A percentile compares a stretch with the other conserved stretches of the same genome.
phyloP scores from a whole-genome alignment of 1,284 basidiomycete genomes.

The Earliella scabrosa region DNA sequence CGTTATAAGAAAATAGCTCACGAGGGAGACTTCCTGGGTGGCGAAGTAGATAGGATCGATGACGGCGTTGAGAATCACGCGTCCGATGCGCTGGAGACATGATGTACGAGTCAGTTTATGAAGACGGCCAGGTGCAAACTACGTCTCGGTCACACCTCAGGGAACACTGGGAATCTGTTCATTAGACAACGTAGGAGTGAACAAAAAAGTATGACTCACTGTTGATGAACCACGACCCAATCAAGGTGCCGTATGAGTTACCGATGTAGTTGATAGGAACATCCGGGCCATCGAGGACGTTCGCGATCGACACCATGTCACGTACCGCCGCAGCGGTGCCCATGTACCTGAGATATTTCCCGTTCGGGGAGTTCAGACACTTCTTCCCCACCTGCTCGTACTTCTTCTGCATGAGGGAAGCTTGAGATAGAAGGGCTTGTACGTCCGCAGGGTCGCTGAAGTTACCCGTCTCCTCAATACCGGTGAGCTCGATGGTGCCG shows the following conservation, averaged over 20 bases:
- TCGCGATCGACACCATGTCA: conserved; percentile 18
- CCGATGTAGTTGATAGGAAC: conserved; percentile 16
- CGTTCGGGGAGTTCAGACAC: background rate
- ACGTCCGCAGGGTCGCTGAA: conserved; percentile 7
- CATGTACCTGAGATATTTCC: conserved; percentile 9
- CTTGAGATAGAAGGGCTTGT: conserved; percentile 5
- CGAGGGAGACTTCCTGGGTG: background rate
- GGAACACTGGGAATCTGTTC: conserved; percentile 8
- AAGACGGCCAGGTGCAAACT: background rate
- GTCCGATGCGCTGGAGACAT: conserved; percentile 12
- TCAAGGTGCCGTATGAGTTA: conserved; percentile 10
- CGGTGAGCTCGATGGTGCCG: conserved; percentile 6
- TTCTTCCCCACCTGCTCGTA: conserved; percentile 7
- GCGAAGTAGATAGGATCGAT: conserved; percentile 2
- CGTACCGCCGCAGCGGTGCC: conserved; percentile 18
- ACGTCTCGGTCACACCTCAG: conserved; percentile 3
- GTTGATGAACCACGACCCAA: conserved; percentile 20
- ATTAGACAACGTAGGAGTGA: too few relatives aligned
- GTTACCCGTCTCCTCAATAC: conserved; percentile 13
- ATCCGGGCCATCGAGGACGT: conserved; percentile 16
- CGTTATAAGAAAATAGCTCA: background rate
- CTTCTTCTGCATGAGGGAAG: conserved; percentile 8
- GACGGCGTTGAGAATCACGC: conserved; percentile 12
- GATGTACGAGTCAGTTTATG: too few relatives aligned
- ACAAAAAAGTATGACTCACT: conserved; percentile 10